Evolutionary conservation across 2,329 filamentous ascomycete genomes (phyloP), one percentile per base, ranked within the genome.

Genomic region (Thielaviopsis euricoi): DNA sequence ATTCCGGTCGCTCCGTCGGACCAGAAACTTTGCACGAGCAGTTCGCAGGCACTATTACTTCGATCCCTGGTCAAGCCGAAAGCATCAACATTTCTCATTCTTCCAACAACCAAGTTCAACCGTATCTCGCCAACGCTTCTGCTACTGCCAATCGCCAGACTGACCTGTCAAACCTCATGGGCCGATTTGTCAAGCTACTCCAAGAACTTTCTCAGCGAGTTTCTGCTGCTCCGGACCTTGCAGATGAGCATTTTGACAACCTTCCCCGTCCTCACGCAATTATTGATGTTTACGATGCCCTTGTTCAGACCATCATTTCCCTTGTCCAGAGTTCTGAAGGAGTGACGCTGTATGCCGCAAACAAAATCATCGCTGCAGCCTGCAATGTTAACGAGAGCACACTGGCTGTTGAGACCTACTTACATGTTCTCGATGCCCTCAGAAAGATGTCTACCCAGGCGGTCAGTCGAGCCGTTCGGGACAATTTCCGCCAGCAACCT

Each of bases 11-110:
- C 59, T 78, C 78, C 6, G 71, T 85, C 58, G 77, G 81, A 21
- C 83, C 83, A 60, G 81, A 85, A 60, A 75, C 83, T 12, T 71
- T 85, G 3, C 79, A 81, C 63, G 82, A 85, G 43, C 76, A 80
- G 60, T 85, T 79, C 65, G 55, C 49, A n/a, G 74, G 71, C 56
- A 67, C 75, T 15, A 70, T 83, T n/a, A 74, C 78, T 1, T 79
- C 71, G 60, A 68, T 84, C 6, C 74, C 80, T n/a, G 79, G 79
- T 0, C 76, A 79, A 2, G 73, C 78, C 5, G 81, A 85, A 65
- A 78, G 80, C 1, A 76, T 79, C 0, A 74, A 78, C 5, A 73
- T 81, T 48, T 76, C 75, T 53, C 76, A 77, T 52, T 63, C 81
- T 19, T 72, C 71, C 29, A 70, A 72, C 1, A 33, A 25, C 26